Evolutionary conservation across 495 filamentous ascomycete species (phyloP).

Genomic region (Lichina pygmaea): DNA sequence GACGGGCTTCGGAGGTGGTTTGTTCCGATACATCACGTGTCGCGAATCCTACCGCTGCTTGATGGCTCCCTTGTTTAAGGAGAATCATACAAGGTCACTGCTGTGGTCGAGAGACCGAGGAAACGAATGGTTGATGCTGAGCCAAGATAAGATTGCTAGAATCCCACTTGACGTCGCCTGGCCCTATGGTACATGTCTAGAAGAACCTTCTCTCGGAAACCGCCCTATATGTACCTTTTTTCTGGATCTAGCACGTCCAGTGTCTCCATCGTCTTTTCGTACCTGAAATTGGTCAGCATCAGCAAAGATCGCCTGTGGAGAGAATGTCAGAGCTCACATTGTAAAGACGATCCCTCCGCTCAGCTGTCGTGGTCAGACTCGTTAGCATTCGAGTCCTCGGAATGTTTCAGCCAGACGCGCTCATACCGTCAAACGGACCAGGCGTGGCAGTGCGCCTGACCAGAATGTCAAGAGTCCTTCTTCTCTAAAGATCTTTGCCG

Average conservation of each 20-base stretch:
- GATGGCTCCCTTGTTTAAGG: no score
- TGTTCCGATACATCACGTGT: no score
- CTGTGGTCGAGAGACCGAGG: no score
- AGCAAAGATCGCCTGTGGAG: background rate
- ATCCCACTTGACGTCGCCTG: no score
- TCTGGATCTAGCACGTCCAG: conserved; percentile 65
- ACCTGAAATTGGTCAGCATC: conserved; percentile 19
- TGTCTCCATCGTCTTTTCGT: conserved; percentile 88
- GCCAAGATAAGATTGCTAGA: no score
- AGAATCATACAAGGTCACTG: no score
- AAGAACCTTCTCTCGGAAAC: background rate
- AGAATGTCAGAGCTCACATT: conserved; percentile 29
- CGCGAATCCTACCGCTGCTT: no score
- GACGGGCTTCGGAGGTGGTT: no score
- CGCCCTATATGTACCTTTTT: conserved; percentile 29
- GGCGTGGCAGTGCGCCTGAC: conserved; percentile 69
- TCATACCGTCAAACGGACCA: conserved; percentile 41
- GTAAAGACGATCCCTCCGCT: conserved; percentile 96
- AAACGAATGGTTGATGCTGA: no score
- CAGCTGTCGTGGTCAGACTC: conserved; percentile 5
- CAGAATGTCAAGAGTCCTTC: conserved; percentile 81
- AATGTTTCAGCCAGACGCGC: background rate
- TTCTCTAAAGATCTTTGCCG: conserved; percentile 55
- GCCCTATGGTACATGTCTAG: no score
- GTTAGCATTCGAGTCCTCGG: no score